Evolutionary conservation across 2,329 filamentous ascomycete genomes (phyloP).

Genomic region (Hymenoscyphus salicellus): DNA sequence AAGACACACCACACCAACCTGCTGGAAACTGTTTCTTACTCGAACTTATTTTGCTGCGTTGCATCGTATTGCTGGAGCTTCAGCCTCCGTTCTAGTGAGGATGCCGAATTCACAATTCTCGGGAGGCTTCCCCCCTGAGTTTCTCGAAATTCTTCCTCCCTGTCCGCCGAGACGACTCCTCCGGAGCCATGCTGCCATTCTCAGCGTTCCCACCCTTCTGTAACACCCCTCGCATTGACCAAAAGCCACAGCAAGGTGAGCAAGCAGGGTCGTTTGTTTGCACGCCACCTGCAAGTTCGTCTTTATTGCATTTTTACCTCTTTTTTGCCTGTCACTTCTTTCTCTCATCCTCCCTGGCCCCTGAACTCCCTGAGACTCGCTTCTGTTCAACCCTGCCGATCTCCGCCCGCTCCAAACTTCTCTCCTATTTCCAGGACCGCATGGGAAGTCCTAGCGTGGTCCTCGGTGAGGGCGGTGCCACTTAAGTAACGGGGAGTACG

Average conservation of each 20-base stretch:
- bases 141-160: background rate
- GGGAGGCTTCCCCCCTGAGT: background rate
- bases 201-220: slow-evolving; percentile 19
- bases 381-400: slow-evolving; percentile 9
- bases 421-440: slow-evolving; percentile 23
- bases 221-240: slow-evolving; percentile 21
- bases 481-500: slow-evolving; percentile 27
- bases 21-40: background rate
- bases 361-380: slow-evolving; percentile 2
- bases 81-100: background rate
- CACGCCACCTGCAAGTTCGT: slow-evolving; percentile 15
- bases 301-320: slow-evolving; percentile 25
- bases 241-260: background rate
- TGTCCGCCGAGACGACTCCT: slow-evolving; percentile 11
- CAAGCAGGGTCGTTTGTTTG: slow-evolving; percentile 9
- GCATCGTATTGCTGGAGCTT: background rate
- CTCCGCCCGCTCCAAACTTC: slow-evolving; percentile 14
- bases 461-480: slow-evolving; percentile 14
- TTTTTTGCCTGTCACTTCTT: slow-evolving; percentile 9
- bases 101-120: background rate
- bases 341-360: slow-evolving; percentile 1
- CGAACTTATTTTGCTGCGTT: background rate
- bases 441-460: slow-evolving; percentile 17
- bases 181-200: slow-evolving; percentile 13
- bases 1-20: background rate